Base-by-base conservation (phyloP, 768 basidiomycete species). In the Rhizopogon roseolus region DNA sequence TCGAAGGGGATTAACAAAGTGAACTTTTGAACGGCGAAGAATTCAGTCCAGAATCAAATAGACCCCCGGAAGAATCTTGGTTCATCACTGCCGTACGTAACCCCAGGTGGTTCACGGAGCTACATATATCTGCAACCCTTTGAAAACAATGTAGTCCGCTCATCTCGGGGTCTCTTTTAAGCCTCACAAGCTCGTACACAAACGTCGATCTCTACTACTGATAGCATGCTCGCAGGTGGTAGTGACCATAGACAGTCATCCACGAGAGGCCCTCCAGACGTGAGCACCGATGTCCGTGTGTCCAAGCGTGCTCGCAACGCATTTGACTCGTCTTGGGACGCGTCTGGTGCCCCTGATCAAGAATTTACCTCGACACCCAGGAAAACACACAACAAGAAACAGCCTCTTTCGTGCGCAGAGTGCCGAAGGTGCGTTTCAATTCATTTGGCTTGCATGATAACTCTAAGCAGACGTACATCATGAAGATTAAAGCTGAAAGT, bases 361-460 rank as follows among this genome's bases (percentile, higher is more conserved):
- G 57, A 56, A 32, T 32, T 44, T 22, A 27, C 16, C 37, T 19
- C 52, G n/a, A 36, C 57, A 8, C 32, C 49, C 39, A 57, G 52
- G 41, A 60, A 60, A 38, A 50, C 49, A 4, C 61, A 57, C 42
- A 28, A 60, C 52, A 69, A 71, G 61, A 69, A 69, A 60, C 66
- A 79, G 36, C 80, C 82, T 25, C 68, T 84, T 19, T 84, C 82
- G 0, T 85, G 82, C 55, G 82, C 81, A 58, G 82, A 84, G 68
- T 85, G 82, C 63, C 71, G 82, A 60, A 74, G 82, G 81, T 77
- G 57, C 61, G 75, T 59, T n/a, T 17, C 38, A 19, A 16, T 22
- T n/a, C 5, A 1, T 48, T 42, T n/a, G 16, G 11, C 19, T 16
- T 48, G 22, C 22, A 22, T 22, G 14, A 48, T 36, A 8, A 22